Base-by-base conservation (phyloP, 352 stramenopile species). In the Phytophthora pluvialis region DNA sequence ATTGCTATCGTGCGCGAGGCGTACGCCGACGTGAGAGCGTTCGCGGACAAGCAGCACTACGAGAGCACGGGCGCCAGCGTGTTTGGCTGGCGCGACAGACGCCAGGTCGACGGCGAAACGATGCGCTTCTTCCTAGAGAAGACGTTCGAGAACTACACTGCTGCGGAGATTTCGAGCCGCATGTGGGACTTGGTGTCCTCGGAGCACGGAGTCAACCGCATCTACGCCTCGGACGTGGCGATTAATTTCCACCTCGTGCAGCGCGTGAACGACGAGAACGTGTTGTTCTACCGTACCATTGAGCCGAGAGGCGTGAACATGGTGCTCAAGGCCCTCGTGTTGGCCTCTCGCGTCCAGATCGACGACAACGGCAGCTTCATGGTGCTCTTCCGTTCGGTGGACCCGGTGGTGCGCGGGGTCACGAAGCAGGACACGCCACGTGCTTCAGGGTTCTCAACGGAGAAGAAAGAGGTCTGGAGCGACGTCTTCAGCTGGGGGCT, bases 81-180 rank as follows among this genome's bases (percentile, higher is more conserved):
- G 8, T 89, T 91, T 71, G 82, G 82, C 18, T 91, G 82, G 82
- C 73, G 77, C 15, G 82, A 91, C 45, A 64, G 80, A 10, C 72
- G 80, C 3, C 66, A 75, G 5, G 54, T 89, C 4, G 72, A 88
- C 8, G 75, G 74, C 4, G 74, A 86, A 8, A 73, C 66, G 36
- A 73, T 91, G 52, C 76, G 83, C 49, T 91, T 91, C 57, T 79
- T 81, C 42, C 52, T 91, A 0, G 78, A 89, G 44, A 91, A 91
- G 50, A 83, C 76, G 21, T 89, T 89, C 39, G 46, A 61, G n/a
- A 56, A 70, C 39, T 61, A 62, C 53, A 73, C 69, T 4, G 77
- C 77, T 0, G 67, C 75, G 5, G 46, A 82, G 32, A 64, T 89
- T 26, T 77, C 78, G 13, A 72, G 59, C 15, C 71, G 64, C 4